A percentile compares a stretch with the other conserved stretches of the same genome.
Evolutionary conservation across 345 rosid species (phyloP).

Genomic region (Citrus reticulata): DNA sequence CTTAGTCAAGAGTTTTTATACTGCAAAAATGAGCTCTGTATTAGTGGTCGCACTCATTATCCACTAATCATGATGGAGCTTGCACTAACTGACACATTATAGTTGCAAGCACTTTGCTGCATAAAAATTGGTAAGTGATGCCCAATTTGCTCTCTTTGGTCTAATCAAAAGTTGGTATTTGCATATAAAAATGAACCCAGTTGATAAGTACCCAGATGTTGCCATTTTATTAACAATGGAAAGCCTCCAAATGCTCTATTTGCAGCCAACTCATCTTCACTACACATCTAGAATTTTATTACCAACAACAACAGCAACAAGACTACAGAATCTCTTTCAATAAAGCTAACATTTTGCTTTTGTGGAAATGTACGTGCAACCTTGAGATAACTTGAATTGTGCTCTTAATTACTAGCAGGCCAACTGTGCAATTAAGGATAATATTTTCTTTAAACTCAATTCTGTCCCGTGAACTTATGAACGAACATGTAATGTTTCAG

Average conservation of each 20-base stretch:
- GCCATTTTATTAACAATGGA: conserved; percentile 2
- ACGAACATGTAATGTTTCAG: too few species aligned
- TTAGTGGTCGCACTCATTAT: conserved; percentile 4
- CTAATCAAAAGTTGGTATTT: conserved; percentile 4
- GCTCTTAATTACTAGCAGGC: too few species aligned
- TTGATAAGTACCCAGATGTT: conserved; percentile 10
- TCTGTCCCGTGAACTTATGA: too few species aligned
- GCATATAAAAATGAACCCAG: background rate
- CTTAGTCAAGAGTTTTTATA: conserved; percentile 20
- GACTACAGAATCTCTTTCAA: background rate
- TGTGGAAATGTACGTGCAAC: background rate
- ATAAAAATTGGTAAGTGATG: background rate
- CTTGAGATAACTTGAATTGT: too few species aligned
- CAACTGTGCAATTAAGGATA: too few species aligned
- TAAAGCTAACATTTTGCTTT: background rate
- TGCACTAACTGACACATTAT: conserved; percentile 24
- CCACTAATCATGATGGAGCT: conserved; percentile 31
- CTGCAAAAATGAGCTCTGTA: conserved; percentile 8
- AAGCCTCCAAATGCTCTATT: background rate
- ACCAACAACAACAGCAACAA: background rate
- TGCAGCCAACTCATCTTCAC: conserved; percentile 8
- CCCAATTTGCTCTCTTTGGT: background rate
- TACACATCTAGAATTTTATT: conserved; percentile 5
- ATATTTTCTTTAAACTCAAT: too few species aligned
- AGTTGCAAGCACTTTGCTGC: conserved; percentile 15